Evolutionary conservation across 2,329 filamentous ascomycete species (phyloP), one percentile per base, ranked within the genome.

Genomic region (Colletotrichum spaethianum): DNA sequence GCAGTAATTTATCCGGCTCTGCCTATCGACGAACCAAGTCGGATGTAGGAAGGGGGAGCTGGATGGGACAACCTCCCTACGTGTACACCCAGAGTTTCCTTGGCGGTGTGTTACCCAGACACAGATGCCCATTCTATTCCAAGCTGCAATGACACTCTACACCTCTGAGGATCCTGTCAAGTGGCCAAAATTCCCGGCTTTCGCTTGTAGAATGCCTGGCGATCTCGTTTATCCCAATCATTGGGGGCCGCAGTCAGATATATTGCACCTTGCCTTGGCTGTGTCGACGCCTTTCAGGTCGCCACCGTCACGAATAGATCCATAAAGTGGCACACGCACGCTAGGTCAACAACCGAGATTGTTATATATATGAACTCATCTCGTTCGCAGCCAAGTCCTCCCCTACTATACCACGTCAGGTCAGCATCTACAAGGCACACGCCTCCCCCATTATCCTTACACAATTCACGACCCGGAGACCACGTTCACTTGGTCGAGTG

Each of bases 341-440:
- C 57, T 40, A 63, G 9, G 23, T n/a, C 16, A 4, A 42, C n/a
- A 50, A 20, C 38, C 23, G 69, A 72, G 20, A 69, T 72, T 69
- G 53, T 20, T 59, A n/a, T 71, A 72, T 63, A 72, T 67, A 56
- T 67, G 68, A 46, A 50, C 63, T 55, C 40, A 57, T 16, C 33
- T 42, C 48, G 38, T 42, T 61, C 68, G 7, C 16, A 20, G 20
- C 31, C 20, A n/a, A 7, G 52, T 55, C 60, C 6, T 6, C 20
- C 18, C 12, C 9, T 8, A 42, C 28, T 38, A n/a, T 26, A 12
- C n/a, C n/a, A 38, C 3, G 20, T 38, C 16, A 16, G 36, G 18
- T 6, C 3, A 23, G 33, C 48, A 64, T 16, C 26, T 5, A 16
- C 31, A 33, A 46, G 31, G 26, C 28, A 23, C n/a, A n/a, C 16